Base-by-base conservation (phyloP, 139 green algal species). In the Astrephomene gubernaculifera region DNA sequence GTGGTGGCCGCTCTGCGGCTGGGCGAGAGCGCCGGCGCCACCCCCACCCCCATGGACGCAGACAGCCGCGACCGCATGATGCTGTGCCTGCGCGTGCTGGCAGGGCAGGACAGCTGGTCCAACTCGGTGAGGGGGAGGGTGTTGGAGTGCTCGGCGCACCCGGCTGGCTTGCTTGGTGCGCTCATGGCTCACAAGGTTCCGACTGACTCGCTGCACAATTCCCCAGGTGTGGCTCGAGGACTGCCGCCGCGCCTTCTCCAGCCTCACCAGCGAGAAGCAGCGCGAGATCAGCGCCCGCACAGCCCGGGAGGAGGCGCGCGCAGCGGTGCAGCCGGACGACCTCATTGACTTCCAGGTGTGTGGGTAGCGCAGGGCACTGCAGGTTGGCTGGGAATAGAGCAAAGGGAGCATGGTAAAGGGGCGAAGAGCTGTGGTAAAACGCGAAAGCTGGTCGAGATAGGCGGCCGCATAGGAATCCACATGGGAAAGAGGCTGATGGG, bases 1-100 rank as follows among this genome's bases (percentile, higher is more conserved):
- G 90, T 99, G 31, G 93, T 95, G 12, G 90, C 74, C 81, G 96
- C 99, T 10, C 84, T 99, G 89, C 93, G 95, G 0, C 90, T 99
- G 69, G 96, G 96, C 0, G 93, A 98, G 70, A 85, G 67, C 2
- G 45, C 53, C 4, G 69, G 69, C 57, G 75, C 68, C 10, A 79
- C 92, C 60, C 85, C 86, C 36, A 80, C 36, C 19, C 91, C 89
- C 1, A 43, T 92, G 76, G 96, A 99, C 85, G 92, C 93, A 52
- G 97, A 99, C 86, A 94, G 89, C 41, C 79, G 75, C 0, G 95
- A 98, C 86, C 94, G 97, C 82, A 96, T 99, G 84, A 82, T 86
- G 35, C 79, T 92, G 33, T 98, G 95, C 87, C 61, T 94, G 63
- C 57, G 90, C 38, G 87, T 97, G 79, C 90, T 98, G 82, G 90